These are phyloP conservation scores for Brasenia schreberi DNA, from an alignment of 164 flowering plant species.

Conservation along the genomic window DNA sequence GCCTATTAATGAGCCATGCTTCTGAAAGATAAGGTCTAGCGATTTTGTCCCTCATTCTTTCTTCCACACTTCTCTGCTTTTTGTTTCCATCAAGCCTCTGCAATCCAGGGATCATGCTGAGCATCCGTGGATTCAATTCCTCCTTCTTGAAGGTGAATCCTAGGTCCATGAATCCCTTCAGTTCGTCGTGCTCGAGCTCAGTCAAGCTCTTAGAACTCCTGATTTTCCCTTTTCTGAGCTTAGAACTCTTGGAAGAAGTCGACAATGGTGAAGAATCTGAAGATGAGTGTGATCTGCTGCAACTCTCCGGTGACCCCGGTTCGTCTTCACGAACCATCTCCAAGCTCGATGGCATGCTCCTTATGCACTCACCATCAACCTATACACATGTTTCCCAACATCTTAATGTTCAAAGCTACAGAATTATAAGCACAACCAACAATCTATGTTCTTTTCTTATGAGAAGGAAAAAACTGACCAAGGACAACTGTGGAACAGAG, in stretches of 20 bases:
- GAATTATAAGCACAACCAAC: background rate
- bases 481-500: too few relatives aligned
- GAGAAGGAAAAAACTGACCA: too few relatives aligned
- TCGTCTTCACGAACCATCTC: background rate
- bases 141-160: conserved; percentile 52
- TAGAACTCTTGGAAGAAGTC: conserved; percentile 14
- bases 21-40: conserved; percentile 60
- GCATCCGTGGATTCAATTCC: conserved; percentile 25
- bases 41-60: conserved; percentile 1
- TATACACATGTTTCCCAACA: background rate
- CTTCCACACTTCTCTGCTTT: background rate
- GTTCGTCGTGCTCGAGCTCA: conserved; percentile 59
- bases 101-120: conserved; percentile 46
- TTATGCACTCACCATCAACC: background rate
- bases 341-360: background rate
- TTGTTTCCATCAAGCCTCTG: conserved; percentile 16
- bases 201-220: conserved; percentile 32
- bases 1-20: conserved; percentile 48
- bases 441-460: too few relatives aligned
- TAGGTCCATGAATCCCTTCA: conserved; percentile 62
- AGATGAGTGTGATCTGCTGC: background rate
- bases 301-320: background rate
- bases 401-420: background rate
- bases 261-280: conserved; percentile 15
- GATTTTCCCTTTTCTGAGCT: conserved; percentile 13